Evolutionary conservation across 345 rosid genomes (phyloP).

Genomic region (Euclidium syriacum): DNA sequence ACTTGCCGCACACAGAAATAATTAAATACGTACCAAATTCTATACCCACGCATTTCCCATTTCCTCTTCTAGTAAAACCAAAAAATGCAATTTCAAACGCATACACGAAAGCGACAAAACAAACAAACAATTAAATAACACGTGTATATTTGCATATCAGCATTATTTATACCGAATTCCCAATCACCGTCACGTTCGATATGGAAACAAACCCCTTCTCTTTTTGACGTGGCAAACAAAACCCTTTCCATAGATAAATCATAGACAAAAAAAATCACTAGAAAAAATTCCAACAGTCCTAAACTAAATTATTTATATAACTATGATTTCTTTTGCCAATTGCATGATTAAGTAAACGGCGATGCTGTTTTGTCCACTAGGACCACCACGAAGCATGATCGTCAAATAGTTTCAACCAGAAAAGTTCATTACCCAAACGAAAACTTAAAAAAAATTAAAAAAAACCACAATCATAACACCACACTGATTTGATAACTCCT

Average conservation of each 20-base stretch:
- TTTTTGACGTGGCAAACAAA: no score
- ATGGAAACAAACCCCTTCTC: slow-evolving; percentile 3
- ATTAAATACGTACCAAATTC: slow-evolving; percentile 18
- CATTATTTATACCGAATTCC: neutral
- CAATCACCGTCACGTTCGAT: slow-evolving; percentile 21
- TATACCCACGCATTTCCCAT: slow-evolving; percentile 16
- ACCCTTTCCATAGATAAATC: neutral
- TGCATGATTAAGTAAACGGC: neutral
- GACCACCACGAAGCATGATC: slow-evolving; percentile 24
- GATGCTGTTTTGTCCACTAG: slow-evolving; percentile 10
- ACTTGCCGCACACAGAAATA: neutral
- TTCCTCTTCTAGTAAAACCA: slow-evolving; percentile 15
- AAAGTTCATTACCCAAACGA: no score
- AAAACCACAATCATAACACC: no score
- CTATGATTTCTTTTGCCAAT: no score
- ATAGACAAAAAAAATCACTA: neutral
- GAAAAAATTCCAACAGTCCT: no score
- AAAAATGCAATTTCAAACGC: neutral
- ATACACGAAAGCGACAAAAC: neutral
- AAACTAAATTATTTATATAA: neutral
- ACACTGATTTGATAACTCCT: neutral
- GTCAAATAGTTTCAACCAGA: neutral
- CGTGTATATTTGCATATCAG: neutral
- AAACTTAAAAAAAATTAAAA: no score
- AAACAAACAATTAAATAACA: neutral